Base-by-base conservation (phyloP, 306 rosid genomes). In the Gastrolobium bilobum region DNA sequence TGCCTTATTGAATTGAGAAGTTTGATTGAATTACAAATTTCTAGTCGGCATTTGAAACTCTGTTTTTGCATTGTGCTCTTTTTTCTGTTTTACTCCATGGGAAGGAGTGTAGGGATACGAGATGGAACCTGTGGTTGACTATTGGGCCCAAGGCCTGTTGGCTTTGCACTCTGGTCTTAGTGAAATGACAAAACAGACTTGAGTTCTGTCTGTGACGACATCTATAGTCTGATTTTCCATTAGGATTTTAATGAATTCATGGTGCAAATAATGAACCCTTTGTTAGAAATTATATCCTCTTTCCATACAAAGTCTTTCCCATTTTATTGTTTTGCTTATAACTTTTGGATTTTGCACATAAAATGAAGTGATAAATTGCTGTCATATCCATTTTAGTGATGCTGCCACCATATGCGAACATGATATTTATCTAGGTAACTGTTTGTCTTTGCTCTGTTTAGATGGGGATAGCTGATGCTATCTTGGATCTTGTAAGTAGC, bases 391-490 rank as follows among this genome's bases (percentile, higher is more conserved):
- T 52, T 46, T 72, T 38, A 63, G 15, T 11, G 66, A 40, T 47
- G 73, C 48, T 52, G 47, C 50, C 7, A 51, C 75, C 53, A 34
- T 57, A 65, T 65, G 80, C 64, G 15, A 50, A 20, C 53, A 29
- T 66, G 76, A 53, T 73, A 34, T 81, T 61, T 39, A 29, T 77
- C 33, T 44, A 2, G 62, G 53, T 62, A 67, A 13, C 29, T 71
- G 42, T 75, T 40, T 76, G 76, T 72, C 76, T 72, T 84, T 54
- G 20, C 34, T 66, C 40, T 75, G 48, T 83, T 80, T 83, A 93
- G 97, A 92, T 93, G 98, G 97, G 99, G 73, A 90, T 86, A 77
- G 99, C 96, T 65, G 99, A 95, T 84, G 99, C 97, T 76, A 95
- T 95, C 69, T 87, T 95, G 90, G 99, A 93, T 86, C 99, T 93